Evolutionary conservation across 2,329 filamentous ascomycete genomes (phyloP).

Genomic region (Epichloe coenophiala): DNA sequence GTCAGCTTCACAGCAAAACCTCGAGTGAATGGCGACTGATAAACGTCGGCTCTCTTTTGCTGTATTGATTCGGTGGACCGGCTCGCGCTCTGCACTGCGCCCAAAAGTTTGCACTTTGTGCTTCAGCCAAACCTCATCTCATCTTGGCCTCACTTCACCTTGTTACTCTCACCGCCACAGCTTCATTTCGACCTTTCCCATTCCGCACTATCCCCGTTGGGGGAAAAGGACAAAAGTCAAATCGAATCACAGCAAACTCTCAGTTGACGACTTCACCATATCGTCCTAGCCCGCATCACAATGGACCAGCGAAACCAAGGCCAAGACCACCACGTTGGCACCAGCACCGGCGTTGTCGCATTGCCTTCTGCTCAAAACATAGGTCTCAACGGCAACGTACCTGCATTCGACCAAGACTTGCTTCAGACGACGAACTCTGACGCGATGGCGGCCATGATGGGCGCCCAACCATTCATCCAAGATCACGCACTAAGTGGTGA

Average conservation of each 20-base stretch:
- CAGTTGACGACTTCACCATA: neutral
- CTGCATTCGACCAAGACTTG: constrained; percentile 3
- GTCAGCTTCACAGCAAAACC: too few species aligned
- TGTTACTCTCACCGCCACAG: neutral
- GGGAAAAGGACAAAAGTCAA: too few species aligned
- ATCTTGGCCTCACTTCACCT: neutral
- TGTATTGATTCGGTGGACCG: too few species aligned
- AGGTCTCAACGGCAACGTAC: constrained; percentile 2
- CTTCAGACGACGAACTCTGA: constrained; percentile 1
- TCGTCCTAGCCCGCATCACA: neutral
- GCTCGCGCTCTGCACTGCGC: too few species aligned
- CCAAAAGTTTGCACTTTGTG: too few species aligned
- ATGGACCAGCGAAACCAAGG: constrained; percentile 7
- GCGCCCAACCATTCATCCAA: constrained; percentile 12
- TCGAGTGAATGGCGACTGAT: too few species aligned
- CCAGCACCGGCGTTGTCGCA: neutral
- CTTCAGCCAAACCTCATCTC: neutral
- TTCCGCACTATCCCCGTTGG: too few species aligned
- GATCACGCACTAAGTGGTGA: constrained; percentile 12
- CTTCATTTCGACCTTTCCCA: neutral
- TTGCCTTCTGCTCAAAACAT: neutral
- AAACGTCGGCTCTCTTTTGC: too few species aligned
- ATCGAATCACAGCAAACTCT: neutral
- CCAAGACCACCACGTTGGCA: neutral
- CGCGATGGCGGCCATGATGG: constrained; percentile 13